These are phyloP conservation scores for Huntiella bhutanensis DNA, from an alignment of 2,329 filamentous ascomycete species.

Conservation along the genomic window DNA sequence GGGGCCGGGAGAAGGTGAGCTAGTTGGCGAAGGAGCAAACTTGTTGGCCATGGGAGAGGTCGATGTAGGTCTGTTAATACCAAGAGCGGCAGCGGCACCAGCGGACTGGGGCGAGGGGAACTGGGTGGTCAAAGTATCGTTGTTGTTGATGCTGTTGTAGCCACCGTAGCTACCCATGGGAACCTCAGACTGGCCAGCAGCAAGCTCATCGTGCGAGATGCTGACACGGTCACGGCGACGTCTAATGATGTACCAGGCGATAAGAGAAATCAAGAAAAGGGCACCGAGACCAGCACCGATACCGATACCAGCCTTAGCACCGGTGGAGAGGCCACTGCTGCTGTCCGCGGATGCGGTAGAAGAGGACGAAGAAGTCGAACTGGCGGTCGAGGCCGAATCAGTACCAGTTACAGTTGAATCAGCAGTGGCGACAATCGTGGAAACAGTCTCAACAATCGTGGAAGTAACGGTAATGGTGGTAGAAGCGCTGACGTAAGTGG, in stretches of 20 bases:
- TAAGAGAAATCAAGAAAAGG: slow-evolving; percentile 15
- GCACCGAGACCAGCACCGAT: slow-evolving; percentile 22
- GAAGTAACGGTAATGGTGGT: slow-evolving; percentile 22
- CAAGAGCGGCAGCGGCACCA: slow-evolving; percentile 8
- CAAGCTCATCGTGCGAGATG: slow-evolving; percentile 21
- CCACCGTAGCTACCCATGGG: slow-evolving; percentile 19
- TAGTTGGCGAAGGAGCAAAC: slow-evolving; percentile 14
- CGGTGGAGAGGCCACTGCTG: slow-evolving; percentile 20
- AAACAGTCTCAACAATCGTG: slow-evolving; percentile 16
- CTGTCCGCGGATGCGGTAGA: slow-evolving; percentile 13
- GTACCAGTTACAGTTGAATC: slow-evolving; percentile 19
- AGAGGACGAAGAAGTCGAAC: slow-evolving; percentile 15
- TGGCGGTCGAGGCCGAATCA: slow-evolving; percentile 14
- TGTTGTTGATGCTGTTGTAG: slow-evolving; percentile 10
- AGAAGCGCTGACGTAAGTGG: slow-evolving; percentile 17
- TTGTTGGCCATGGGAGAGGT: slow-evolving; percentile 13
- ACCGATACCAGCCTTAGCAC: slow-evolving; percentile 27
- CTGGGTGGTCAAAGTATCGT: slow-evolving; percentile 16
- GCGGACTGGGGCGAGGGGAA: slow-evolving; percentile 15
- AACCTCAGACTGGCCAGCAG: slow-evolving; percentile 22
- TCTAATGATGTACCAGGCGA: slow-evolving; percentile 13
- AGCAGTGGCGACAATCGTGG: slow-evolving; percentile 17
- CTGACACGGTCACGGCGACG: slow-evolving; percentile 12
- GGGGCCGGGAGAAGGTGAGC: slow-evolving; percentile 8
- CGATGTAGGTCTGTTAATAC: slow-evolving; percentile 14